Percentiles rank a stretch among this genome's conserved stretches.
Evolutionary conservation across 495 filamentous ascomycete genomes (phyloP).

Genomic region (Aspergillus baeticus): DNA sequence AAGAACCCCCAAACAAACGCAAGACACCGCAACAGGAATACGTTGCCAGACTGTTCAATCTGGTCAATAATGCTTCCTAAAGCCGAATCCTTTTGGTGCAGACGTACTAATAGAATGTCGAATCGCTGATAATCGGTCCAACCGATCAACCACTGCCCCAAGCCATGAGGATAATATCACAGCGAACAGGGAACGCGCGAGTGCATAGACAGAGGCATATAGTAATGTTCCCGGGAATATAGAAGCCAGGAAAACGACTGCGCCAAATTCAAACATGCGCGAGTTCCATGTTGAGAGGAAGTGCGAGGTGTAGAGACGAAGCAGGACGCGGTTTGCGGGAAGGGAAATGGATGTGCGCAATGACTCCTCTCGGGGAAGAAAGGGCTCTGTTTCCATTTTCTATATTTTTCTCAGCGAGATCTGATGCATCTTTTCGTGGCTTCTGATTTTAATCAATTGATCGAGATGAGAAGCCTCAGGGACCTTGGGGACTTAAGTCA

Average conservation of each 20-base stretch:
- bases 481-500: background rate
- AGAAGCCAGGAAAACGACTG: constrained; percentile 59
- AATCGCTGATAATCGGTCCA: constrained; percentile 49
- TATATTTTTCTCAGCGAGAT: background rate
- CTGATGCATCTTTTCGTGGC: background rate
- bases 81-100: background rate
- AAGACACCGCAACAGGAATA: constrained; percentile 38
- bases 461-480: background rate
- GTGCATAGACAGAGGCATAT: constrained; percentile 41
- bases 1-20: constrained; percentile 30
- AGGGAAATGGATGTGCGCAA: background rate
- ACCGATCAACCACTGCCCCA: constrained; percentile 43
- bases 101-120: constrained; percentile 48
- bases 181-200: constrained; percentile 29
- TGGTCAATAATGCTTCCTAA: background rate
- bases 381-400: constrained; percentile 8
- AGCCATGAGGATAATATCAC: constrained; percentile 41
- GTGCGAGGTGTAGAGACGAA: constrained; percentile 54
- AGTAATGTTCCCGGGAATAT: constrained; percentile 56
- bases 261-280: constrained; percentile 65
- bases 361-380: constrained; percentile 1
- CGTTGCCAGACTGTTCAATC: constrained; percentile 35
- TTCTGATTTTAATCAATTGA: too few relatives aligned
- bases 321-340: constrained; percentile 17
- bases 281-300: constrained; percentile 71